Evolutionary conservation across 164 flowering plant genomes (phyloP).

Genomic region (Vitis amurensis): DNA sequence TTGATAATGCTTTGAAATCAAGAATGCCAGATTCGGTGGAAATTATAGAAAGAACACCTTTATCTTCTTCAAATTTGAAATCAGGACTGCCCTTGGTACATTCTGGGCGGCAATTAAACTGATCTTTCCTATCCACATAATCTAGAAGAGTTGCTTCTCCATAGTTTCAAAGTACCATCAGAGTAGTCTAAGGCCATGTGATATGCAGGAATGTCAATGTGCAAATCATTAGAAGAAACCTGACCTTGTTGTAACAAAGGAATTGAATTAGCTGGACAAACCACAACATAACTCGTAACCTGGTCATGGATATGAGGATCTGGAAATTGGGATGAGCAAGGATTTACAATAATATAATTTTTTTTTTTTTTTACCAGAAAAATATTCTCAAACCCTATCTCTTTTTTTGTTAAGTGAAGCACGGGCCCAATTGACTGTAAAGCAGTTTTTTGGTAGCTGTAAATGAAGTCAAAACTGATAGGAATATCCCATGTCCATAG

Average conservation of each 20-base stretch:
- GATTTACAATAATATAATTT: conserved; percentile 44
- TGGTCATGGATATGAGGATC: conserved; percentile 40
- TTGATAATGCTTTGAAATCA: conserved; percentile 19
- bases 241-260: conserved; percentile 25
- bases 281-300: conserved; percentile 72
- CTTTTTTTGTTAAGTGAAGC: no score
- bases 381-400: conserved; percentile 38
- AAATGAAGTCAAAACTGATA: no score
- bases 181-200: conserved; percentile 76
- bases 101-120: conserved; percentile 12
- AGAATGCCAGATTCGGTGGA: conserved; percentile 27
- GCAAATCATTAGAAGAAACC: conserved; percentile 26
- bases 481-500: no score
- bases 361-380: conserved; percentile 27
- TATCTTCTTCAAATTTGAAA: conserved; percentile 12
- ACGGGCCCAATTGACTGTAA: no score
- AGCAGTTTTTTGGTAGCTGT: no score
- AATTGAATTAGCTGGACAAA: conserved; percentile 33
- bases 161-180: conserved; percentile 79
- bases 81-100: conserved; percentile 7
- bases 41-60: conserved; percentile 17
- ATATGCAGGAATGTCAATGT: conserved; percentile 39
- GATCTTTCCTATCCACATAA: conserved; percentile 21
- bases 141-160: conserved; percentile 53
- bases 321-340: conserved; percentile 62